Base-by-base conservation (phyloP, 257 asterid species). In the Capsicum chinense region DNA sequence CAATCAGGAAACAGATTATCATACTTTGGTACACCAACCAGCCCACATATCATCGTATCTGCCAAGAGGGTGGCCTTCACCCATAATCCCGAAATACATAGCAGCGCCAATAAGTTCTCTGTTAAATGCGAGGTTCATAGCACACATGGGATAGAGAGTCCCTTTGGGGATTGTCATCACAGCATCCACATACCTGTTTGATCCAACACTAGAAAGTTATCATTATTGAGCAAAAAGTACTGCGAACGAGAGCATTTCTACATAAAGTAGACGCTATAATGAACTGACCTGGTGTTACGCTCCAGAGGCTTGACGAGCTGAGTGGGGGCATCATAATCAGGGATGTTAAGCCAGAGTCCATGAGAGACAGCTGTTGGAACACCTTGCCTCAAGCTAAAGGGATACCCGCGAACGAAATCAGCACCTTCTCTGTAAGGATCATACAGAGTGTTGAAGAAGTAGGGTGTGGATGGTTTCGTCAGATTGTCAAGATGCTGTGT, bases 1-100 rank as follows among this genome's bases (percentile, higher is more conserved):
- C 39, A 69, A 67, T 52, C 14, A 9, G 35, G 76, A 76, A 52
- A 84, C 26, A 35, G 15, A 62, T 60, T 37, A 50, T 3, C 44
- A 84, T 83, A 83, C 88, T 87, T 89, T 89, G 70, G 88, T 57
- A 73, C 89, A 87, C 92, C 92, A 89, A 37, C 92, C 92, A 84
- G 92, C 90, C 92, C 87, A 87, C 92, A 89, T 89, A 64, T 89
- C 90, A 37, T 89, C 90, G 60, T 89, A 89, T 44, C 92, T 59
- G 39, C 90, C 87, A 82, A 89, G 80, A 39, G 91, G 91, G 74
- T 89, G 91, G 4, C 90, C 91, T 54, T 89, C 90, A 6, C 90
- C 92, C 88, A 86, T 85, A 79, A 88, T 89, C 48, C 89, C 88
- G 64, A 89, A 89, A 56, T 88, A 89, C 89, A 86, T 85, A 16